Conservation (phyloP, 1,284 basidiomycete species). For the Rhizopogon parksii region DNA sequence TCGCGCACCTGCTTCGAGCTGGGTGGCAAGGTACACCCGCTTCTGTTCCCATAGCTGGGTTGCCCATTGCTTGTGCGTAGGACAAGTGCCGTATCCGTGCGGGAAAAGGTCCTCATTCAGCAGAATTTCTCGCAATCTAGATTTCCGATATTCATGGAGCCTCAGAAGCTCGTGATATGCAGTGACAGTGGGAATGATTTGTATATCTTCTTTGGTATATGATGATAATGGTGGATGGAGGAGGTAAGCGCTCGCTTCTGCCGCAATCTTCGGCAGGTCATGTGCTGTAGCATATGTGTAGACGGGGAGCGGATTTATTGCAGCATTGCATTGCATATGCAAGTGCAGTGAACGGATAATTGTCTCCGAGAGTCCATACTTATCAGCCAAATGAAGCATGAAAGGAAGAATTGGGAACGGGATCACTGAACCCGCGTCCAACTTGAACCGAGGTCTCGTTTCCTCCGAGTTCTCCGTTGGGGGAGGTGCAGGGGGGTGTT, state of each 20-base stretch:
- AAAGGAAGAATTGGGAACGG: constrained; percentile 54
- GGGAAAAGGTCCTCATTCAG: constrained; percentile 57
- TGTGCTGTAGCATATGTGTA: constrained; percentile 47
- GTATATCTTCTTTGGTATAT: constrained; percentile 47
- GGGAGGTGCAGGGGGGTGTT: constrained; percentile 40
- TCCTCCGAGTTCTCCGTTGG: constrained; percentile 27
- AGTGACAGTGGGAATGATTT: constrained; percentile 43
- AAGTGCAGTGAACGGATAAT: constrained; percentile 35
- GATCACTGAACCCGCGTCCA: constrained; percentile 36
- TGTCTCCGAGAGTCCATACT: constrained; percentile 47
- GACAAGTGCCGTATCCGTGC: constrained; percentile 58
- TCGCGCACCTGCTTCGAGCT: constrained; percentile 46
- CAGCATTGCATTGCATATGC: constrained; percentile 52
- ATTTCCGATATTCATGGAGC: constrained; percentile 48
- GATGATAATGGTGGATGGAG: constrained; percentile 42
- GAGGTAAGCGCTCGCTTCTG: constrained; percentile 49
- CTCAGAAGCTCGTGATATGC: constrained; percentile 55
- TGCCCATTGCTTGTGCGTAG: constrained; percentile 39
- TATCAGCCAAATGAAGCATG: constrained; percentile 52
- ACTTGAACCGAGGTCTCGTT: constrained; percentile 29
- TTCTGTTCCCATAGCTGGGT: constrained; percentile 43
- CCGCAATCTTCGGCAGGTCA: constrained; percentile 39
- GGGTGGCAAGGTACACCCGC: constrained; percentile 31
- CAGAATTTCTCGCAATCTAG: constrained; percentile 42
- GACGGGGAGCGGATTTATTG: constrained; percentile 44